These are phyloP conservation scores for Penicillium sp. DNA, from an alignment of 2,329 filamentous ascomycete species.

Conservation along the genomic window DNA sequence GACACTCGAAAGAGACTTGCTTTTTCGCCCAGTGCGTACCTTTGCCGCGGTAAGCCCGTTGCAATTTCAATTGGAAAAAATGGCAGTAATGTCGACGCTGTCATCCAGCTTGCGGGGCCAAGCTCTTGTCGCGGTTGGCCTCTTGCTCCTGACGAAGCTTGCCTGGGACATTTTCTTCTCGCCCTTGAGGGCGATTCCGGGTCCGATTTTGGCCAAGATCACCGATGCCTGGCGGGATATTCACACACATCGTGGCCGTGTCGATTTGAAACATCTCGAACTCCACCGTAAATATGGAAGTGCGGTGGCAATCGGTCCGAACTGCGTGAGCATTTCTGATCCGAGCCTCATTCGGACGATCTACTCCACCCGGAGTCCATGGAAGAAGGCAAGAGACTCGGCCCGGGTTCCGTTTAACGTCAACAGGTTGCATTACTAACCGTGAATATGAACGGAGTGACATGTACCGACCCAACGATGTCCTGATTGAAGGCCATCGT, in stretches of 20 bases:
- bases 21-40: neutral
- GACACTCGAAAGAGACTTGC: neutral
- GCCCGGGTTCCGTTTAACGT: neutral
- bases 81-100: constrained; percentile 7
- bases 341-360: constrained; percentile 42
- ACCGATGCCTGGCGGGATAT: constrained; percentile 20
- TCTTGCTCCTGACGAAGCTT: constrained; percentile 14
- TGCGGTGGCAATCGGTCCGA: constrained; percentile 45
- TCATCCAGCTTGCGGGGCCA: constrained; percentile 12
- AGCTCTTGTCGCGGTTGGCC: constrained; percentile 7
- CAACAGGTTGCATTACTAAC: constrained; percentile 5
- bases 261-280: constrained; percentile 24
- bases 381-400: constrained; percentile 20
- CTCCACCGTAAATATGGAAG: constrained; percentile 45
- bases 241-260: constrained; percentile 15
- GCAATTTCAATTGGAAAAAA: neutral
- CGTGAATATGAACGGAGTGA: constrained; percentile 25
- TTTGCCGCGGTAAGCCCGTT: neutral
- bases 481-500: constrained; percentile 28
- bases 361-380: constrained; percentile 32
- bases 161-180: constrained; percentile 15
- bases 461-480: constrained; percentile 32
- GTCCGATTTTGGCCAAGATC: constrained; percentile 18
- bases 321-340: constrained; percentile 42
- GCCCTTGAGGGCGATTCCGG: constrained; percentile 15